Conservation (phyloP, 2,329 filamentous ascomycete genomes). For the Ophiostoma tasmaniense region DNA sequence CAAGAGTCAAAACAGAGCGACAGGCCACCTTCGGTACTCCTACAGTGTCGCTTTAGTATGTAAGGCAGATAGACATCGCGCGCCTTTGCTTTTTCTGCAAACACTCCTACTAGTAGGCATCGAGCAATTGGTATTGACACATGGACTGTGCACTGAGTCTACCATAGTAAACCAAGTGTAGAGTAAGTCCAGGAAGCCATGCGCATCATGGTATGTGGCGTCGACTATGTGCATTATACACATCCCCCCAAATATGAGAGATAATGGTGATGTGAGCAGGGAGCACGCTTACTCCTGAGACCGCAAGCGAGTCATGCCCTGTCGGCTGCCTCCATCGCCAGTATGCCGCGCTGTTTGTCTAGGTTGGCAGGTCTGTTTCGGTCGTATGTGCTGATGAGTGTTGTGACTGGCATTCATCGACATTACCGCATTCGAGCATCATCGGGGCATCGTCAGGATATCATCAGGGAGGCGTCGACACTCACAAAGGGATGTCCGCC, state of each 20-base stretch:
- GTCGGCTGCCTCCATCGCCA: not conserved
- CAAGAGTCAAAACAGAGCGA: not conserved
- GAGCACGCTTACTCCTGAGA: not conserved
- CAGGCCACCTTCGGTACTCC: not conserved
- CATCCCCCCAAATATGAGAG: not conserved
- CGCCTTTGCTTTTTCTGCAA: too few relatives aligned
- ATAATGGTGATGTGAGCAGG: not conserved
- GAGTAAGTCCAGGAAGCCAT: too few relatives aligned
- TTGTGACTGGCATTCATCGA: not conserved
- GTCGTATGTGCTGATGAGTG: not conserved
- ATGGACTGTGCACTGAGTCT: not conserved
- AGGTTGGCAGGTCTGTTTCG: too few relatives aligned
- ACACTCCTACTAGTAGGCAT: not conserved
- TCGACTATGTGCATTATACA: not conserved
- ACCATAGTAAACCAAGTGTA: not conserved
- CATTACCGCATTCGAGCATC: not conserved
- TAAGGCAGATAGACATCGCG: not conserved
- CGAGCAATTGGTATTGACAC: not conserved
- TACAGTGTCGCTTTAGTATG: not conserved
- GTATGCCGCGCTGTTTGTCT: not conserved
- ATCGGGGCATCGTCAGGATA: not conserved
- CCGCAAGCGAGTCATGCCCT: not conserved
- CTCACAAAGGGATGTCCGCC: not conserved
- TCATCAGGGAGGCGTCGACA: not conserved
- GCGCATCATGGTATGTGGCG: too few relatives aligned